Evolutionary conservation across 139 green algal species (phyloP), one percentile per base, ranked within the genome.

Genomic region (Micractinium conductrix): DNA sequence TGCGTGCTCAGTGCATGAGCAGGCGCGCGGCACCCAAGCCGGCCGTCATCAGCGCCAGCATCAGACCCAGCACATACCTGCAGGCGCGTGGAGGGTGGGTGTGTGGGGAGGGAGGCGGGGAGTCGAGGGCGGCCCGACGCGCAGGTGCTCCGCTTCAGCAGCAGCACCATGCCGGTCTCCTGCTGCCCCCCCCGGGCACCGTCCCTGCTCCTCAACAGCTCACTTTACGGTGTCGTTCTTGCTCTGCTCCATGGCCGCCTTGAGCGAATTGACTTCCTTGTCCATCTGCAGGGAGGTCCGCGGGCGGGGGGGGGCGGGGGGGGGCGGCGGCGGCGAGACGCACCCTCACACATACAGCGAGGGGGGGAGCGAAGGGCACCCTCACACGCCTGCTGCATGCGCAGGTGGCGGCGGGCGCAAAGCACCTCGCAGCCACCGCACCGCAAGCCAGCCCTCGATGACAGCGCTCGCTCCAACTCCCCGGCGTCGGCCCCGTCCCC

Each of bases 181-280:
- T 38, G 4, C 21, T 19, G 10, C 4, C 26, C 24, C 35, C 19
- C 26, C 6, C 62, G 17, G n/a, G 28, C n/a, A 71, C 63, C 28
- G 1, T 19, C 63, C n/a, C n/a, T 37, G 28, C 63, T 16, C 63
- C 4, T 1, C 14, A 12, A 0, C 37, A 0, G 26, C 78, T 53
- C 58, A 83, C 67, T 92, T 92, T 19, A 93, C 84, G 44, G 90
- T 95, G 83, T 98, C 95, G 80, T 97, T 98, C 90, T 98, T 98
- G 42, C 90, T 92, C 87, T 95, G 92, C 86, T 98, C 95, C n/a
- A 98, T 91, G 12, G 87, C 85, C 1, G 95, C 95, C 81, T 94
- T 94, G 30, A 98, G 85, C 45, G 93, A 93, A 73, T 97, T 98
- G 63, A 95, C 92, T 71, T 97, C 94, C 91, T 91, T 96, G 90